Evolutionary conservation across 345 rosid genomes (phyloP).

Genomic region (Toxicodendron radicans): DNA sequence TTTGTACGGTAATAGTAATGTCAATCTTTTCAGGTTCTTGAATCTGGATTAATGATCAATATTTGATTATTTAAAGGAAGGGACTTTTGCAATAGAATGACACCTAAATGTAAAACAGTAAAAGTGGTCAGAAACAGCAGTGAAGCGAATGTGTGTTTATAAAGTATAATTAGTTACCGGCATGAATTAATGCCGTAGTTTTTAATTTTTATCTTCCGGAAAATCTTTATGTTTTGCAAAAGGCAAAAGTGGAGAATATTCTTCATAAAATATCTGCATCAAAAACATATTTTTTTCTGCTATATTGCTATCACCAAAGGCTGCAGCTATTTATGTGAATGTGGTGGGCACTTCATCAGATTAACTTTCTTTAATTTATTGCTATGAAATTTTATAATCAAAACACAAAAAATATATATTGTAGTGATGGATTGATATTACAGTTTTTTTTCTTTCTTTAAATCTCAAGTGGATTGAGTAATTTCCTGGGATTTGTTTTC

Average conservation of each 20-base stretch:
- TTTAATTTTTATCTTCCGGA: conserved; percentile 1
- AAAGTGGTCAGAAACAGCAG: background rate
- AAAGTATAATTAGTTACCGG: background rate
- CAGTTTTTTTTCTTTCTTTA: too few relatives aligned
- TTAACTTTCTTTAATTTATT: too few relatives aligned
- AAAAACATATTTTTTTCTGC: background rate
- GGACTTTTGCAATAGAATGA: background rate
- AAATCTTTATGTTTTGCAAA: background rate
- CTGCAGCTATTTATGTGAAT: background rate
- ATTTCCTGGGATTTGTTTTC: background rate
- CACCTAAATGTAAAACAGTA: background rate
- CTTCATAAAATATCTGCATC: background rate
- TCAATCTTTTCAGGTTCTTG: background rate
- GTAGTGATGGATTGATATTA: too few relatives aligned
- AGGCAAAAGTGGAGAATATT: conserved; percentile 19
- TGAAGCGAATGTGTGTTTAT: background rate
- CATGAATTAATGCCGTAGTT: conserved; percentile 14
- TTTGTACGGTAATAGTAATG: background rate
- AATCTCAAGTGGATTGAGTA: background rate
- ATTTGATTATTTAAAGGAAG: background rate
- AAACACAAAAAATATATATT: too few relatives aligned
- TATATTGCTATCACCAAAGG: background rate
- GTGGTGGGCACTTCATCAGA: too few relatives aligned
- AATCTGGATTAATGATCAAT: background rate
- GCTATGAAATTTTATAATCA: too few relatives aligned